These are phyloP conservation scores for Mycena kentingensis DNA, from an alignment of 768 basidiomycete species.

Conservation along the genomic window DNA sequence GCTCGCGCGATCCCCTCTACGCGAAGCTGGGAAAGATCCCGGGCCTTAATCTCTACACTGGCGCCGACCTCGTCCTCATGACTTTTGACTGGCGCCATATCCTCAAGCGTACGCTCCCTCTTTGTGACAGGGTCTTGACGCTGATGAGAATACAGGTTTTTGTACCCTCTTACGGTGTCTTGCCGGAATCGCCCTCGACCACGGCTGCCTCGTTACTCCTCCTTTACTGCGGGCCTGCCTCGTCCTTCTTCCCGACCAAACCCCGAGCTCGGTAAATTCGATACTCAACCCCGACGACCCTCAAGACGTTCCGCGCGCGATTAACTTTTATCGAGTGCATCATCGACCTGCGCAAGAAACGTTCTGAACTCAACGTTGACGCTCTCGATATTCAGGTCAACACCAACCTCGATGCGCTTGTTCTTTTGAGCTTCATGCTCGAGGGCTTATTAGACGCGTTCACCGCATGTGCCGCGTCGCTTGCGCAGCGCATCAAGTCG, in stretches of 20 bases:
- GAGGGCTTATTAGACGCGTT: slow-evolving; percentile 28
- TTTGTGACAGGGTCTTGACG: too few relatives aligned
- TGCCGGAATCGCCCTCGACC: background rate
- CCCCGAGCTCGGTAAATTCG: slow-evolving; percentile 15
- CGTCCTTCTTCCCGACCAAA: slow-evolving; percentile 16
- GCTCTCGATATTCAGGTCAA: background rate
- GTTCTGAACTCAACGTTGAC: background rate
- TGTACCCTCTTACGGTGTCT: slow-evolving; percentile 11
- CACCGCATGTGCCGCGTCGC: slow-evolving; percentile 19
- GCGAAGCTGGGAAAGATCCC: background rate
- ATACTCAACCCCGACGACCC: slow-evolving; percentile 31
- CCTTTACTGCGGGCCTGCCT: slow-evolving; percentile 21
- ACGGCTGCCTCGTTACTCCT: slow-evolving; percentile 23
- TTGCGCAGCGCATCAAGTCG: slow-evolving; percentile 15
- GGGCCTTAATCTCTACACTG: slow-evolving; percentile 20
- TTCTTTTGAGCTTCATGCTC: slow-evolving; percentile 10
- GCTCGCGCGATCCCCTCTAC: background rate
- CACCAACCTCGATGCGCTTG: slow-evolving; percentile 2
- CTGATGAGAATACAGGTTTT: slow-evolving; percentile 12
- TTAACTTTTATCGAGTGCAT: slow-evolving; percentile 27
- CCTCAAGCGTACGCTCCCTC: slow-evolving; percentile 12
- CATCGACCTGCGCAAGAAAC: slow-evolving; percentile 1
- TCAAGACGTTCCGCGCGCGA: slow-evolving; percentile 34
- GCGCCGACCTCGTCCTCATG: background rate
- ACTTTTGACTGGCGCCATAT: slow-evolving; percentile 23